Base-by-base conservation (phyloP, 2,329 filamentous ascomycete species). In the Neofusicoccum kwambonambiense region DNA sequence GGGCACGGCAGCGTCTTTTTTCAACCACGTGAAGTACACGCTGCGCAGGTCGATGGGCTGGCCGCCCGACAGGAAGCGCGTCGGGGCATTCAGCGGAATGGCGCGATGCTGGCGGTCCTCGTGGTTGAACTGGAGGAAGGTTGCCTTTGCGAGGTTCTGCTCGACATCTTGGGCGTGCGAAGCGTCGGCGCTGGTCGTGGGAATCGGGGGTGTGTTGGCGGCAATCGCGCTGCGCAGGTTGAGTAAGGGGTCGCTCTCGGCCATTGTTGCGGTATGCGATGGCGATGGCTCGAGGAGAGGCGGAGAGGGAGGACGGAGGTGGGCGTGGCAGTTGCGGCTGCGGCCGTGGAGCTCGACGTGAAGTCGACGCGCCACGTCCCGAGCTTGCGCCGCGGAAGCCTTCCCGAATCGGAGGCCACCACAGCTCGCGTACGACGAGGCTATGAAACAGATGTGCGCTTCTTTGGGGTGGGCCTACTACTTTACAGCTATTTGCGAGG, bases 1-100 rank as follows among this genome's bases (percentile, higher is more conserved):
- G 11, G 91, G 90, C 69, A 96, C 93, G 63, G 90, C 88, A 64
- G 90, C 88, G 80, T 98, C 94, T 77, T 93, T 92, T 80, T 97
- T 96, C 73, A 91, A 84, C 92, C 93, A 99, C 64, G 93, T 93
- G 75, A 98, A 97, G 82, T 94, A 97, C 79, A 97, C 94, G 76
- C 90, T 95, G 75, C 95, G 92, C 70, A 99, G 83, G 75, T 97
- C 92, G 72, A 97, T 89, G 4, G 90, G 84, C 64, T 84, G 82
- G 54, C 86, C 84, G 39, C 78, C 78, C 19, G 92, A 93, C 67
- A 91, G 85, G 81, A 98, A 98, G 71, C 95, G 92, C 70, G 95
- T 99, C 9, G 89, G 84, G 13, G 86, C 84, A 58, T 86, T 87
- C 69, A 97, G 86, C 1, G 89, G 83, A 65, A 96, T 84, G 5